phyloP scores from a whole-genome alignment of 2,329 filamentous ascomycete species.

The Juglanconis sp. region DNA sequence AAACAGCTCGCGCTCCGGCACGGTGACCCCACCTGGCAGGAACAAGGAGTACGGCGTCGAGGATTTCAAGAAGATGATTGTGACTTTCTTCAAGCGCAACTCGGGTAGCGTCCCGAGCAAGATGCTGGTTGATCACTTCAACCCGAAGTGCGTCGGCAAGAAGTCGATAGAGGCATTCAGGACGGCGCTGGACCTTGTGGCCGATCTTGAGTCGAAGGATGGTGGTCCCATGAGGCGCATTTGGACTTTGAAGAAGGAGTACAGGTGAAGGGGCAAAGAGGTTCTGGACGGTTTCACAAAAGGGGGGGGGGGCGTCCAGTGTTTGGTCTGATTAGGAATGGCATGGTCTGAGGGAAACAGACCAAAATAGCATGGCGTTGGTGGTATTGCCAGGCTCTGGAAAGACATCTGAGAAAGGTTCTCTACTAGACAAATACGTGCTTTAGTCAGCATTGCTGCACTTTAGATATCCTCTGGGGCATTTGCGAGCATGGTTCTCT shows the following conservation, averaged over 20 bases:
- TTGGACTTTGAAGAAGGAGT: constrained; percentile 46
- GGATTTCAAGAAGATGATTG: constrained; percentile 70
- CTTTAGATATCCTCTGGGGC: no score
- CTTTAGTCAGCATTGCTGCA: no score
- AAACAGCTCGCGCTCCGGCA: constrained; percentile 43
- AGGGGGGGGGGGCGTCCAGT: no score
- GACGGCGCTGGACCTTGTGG: constrained; percentile 72
- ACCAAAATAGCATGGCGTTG: no score
- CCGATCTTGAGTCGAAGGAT: constrained; percentile 60
- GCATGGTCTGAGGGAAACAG: no score
- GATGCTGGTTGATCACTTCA: constrained; percentile 87
- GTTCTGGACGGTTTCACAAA: no score
- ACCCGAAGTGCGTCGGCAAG: constrained; percentile 67
- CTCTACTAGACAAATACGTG: no score
- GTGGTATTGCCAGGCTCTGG: no score
- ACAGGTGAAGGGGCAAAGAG: constrained; percentile 18
- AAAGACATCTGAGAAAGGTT: no score
- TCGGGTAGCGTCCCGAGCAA: constrained; percentile 78
- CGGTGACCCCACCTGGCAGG: constrained; percentile 34
- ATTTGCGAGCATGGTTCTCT: no score
- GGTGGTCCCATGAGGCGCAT: constrained; percentile 47
- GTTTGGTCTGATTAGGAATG: no score
- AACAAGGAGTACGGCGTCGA: constrained; percentile 44
- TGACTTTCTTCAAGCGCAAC: constrained; percentile 73
- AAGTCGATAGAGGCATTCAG: constrained; percentile 77